Percentiles rank a stretch among this genome's conserved stretches.
phyloP scores from a whole-genome alignment of 345 rosid genomes.

The Theobroma cacao region DNA sequence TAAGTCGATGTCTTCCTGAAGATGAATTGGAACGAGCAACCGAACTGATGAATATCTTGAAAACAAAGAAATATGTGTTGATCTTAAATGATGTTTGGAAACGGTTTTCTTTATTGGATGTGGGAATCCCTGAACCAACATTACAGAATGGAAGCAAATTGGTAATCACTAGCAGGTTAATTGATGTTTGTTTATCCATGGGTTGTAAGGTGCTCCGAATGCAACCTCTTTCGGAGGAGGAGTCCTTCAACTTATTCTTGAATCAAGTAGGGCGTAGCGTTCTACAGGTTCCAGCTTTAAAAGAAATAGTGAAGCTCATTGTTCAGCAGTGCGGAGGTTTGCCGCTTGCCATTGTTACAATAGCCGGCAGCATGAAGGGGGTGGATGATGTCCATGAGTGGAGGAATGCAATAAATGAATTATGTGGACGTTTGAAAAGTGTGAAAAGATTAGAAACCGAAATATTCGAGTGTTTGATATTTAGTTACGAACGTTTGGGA shows the following conservation, averaged over 20 bases:
- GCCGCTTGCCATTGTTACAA: conserved; percentile 9
- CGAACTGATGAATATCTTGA: neutral
- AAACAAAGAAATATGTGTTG: neutral
- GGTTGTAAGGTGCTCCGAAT: conserved; percentile 8
- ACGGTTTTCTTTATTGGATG: neutral
- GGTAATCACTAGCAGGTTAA: conserved; percentile 10
- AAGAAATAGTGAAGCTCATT: conserved; percentile 6
- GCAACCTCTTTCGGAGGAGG: conserved; percentile 17
- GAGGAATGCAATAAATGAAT: conserved; percentile 17
- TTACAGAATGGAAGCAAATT: neutral
- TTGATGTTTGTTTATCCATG: conserved; percentile 12
- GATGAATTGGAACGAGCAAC: neutral
- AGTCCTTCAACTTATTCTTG: conserved; percentile 16
- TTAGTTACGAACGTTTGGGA: neutral
- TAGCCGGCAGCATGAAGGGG: neutral
- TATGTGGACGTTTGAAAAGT: neutral
- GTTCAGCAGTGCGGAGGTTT: conserved; percentile 6
- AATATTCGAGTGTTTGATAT: neutral
- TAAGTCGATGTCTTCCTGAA: neutral
- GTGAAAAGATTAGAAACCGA: neutral
- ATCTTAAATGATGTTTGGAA: conserved; percentile 12
- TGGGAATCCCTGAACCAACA: conserved; percentile 21
- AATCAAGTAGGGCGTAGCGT: conserved; percentile 10
- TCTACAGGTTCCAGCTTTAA: neutral
- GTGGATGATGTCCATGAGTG: neutral